Evolutionary conservation across 78 protist species (phyloP).

Genomic region (Dictyostelium firmibasis): DNA sequence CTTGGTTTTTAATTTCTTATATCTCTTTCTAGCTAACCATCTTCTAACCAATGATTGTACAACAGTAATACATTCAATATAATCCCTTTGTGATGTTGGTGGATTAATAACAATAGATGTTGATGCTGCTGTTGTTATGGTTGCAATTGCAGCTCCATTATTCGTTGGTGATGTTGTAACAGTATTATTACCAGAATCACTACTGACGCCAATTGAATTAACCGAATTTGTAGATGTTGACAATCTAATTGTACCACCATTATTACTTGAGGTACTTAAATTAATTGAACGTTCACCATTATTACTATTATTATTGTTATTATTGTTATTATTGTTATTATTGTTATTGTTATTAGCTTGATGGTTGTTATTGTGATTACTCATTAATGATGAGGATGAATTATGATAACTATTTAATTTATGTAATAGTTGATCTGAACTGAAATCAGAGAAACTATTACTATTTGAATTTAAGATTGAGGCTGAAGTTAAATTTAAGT

Average conservation of each 20-base stretch:
- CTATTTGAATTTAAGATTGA: background rate
- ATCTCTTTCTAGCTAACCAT: slow-evolving; percentile 32
- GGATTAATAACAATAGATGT: background rate
- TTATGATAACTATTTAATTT: background rate
- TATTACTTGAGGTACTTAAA: background rate
- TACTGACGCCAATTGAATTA: background rate
- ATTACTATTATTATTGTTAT: background rate
- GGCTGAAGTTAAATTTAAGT: background rate
- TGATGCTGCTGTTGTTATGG: background rate
- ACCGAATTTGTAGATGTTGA: background rate
- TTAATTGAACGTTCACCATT: background rate
- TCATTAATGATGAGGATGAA: background rate
- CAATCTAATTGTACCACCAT: background rate
- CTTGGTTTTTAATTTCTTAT: slow-evolving; percentile 57
- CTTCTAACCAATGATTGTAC: slow-evolving; percentile 45
- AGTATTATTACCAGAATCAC: background rate
- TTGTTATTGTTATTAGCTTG: background rate
- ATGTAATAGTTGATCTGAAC: background rate
- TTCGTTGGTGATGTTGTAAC: background rate
- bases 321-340: background rate
- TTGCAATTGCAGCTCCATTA: background rate
- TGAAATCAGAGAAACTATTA: background rate
- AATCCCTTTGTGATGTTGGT: background rate
- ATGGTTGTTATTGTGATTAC: background rate
- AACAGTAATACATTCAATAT: background rate